phyloP scores from a whole-genome alignment of 2,329 filamentous ascomycete genomes.

The Esteya vermicola region DNA sequence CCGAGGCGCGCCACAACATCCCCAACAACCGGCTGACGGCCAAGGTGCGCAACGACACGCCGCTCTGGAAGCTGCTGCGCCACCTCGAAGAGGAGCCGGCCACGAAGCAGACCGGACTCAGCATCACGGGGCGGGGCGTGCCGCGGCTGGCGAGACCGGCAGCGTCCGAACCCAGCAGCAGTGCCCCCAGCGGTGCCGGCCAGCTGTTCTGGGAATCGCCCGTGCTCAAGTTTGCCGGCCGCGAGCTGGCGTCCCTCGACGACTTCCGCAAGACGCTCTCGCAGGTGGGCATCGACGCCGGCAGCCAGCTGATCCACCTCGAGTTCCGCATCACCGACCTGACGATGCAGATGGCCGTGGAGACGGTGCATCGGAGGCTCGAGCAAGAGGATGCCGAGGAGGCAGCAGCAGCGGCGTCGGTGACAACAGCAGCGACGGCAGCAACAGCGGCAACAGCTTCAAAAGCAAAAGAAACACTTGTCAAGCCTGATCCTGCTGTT shows the following conservation, averaged over 20 bases:
- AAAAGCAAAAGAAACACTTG: neutral
- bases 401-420: slow-evolving; percentile 13
- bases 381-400: slow-evolving; percentile 53
- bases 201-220: slow-evolving; percentile 82
- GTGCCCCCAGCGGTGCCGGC: slow-evolving; percentile 43
- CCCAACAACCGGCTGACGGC: slow-evolving; percentile 58
- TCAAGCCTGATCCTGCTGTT: too few relatives aligned
- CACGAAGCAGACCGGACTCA: slow-evolving; percentile 46
- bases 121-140: slow-evolving; percentile 74
- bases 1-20: slow-evolving; percentile 43
- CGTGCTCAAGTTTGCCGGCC: slow-evolving; percentile 67
- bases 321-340: slow-evolving; percentile 62
- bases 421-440: slow-evolving; percentile 3
- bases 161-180: slow-evolving; percentile 37
- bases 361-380: slow-evolving; percentile 40
- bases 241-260: slow-evolving; percentile 60
- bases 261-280: slow-evolving; percentile 83
- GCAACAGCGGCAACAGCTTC: neutral
- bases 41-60: slow-evolving; percentile 78
- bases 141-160: too few relatives aligned
- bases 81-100: slow-evolving; percentile 71
- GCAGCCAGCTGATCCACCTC: slow-evolving; percentile 65
- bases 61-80: slow-evolving; percentile 77
- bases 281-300: slow-evolving; percentile 76
- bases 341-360: slow-evolving; percentile 75